These are phyloP conservation scores for Ilex paraguariensis DNA, from an alignment of 305 asterid genomes.

Conservation along the genomic window DNA sequence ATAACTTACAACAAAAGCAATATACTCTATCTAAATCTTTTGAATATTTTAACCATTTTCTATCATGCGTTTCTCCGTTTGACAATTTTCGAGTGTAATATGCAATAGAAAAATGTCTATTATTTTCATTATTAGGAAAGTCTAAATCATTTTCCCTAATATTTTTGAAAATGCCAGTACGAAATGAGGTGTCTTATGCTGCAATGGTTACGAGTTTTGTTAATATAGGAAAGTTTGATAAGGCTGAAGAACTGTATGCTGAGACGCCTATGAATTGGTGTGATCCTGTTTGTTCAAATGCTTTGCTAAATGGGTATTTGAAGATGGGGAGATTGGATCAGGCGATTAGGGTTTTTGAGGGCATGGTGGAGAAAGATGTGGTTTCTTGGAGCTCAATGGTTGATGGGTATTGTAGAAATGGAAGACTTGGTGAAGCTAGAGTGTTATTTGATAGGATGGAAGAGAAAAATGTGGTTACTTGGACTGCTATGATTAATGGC, in stretches of 20 bases:
- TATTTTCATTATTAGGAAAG: too few species aligned
- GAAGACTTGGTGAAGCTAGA: conserved; percentile 46
- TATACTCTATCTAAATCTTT: too few species aligned
- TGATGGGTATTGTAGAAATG: conserved; percentile 67
- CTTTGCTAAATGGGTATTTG: conserved; percentile 63
- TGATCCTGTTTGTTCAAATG: conserved; percentile 73
- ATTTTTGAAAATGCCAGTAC: conserved; percentile 56
- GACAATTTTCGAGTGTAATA: too few species aligned
- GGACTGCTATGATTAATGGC: conserved; percentile 87
- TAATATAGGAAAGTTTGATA: conserved; percentile 40
- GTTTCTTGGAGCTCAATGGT: conserved; percentile 88
- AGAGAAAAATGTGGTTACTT: conserved; percentile 63
- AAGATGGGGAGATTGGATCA: conserved; percentile 48
- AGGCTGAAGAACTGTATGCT: conserved; percentile 50
- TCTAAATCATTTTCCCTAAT: too few species aligned
- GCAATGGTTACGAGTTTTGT: conserved; percentile 64
- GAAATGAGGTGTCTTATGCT: conserved; percentile 56
- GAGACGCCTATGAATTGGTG: conserved; percentile 36
- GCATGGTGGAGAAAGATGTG: conserved; percentile 55
- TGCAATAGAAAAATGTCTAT: too few species aligned
- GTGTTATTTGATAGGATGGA: conserved; percentile 47
- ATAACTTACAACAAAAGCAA: too few species aligned
- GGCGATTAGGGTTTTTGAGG: conserved; percentile 47
- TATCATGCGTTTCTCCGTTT: too few species aligned
- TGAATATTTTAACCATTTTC: too few species aligned